A percentile compares a stretch with the other conserved stretches of the same genome.
Evolutionary conservation across 2,329 filamentous ascomycete species (phyloP).

Genomic region (Ilyonectria robusta): DNA sequence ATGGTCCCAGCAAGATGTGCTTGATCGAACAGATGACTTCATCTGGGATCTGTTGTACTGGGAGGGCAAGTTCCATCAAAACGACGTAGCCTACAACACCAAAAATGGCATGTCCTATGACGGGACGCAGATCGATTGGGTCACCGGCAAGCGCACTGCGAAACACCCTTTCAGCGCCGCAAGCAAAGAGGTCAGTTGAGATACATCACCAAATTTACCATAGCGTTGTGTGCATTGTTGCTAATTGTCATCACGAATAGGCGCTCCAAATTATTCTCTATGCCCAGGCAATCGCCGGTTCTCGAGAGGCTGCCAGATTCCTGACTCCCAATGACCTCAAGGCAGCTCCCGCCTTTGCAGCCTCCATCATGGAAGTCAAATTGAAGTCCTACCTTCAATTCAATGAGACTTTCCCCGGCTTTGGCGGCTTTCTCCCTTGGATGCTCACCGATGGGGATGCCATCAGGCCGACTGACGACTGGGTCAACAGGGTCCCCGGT

Average conservation of each 20-base stretch:
- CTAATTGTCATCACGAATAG: slow-evolving; percentile 36
- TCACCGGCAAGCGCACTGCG: slow-evolving; percentile 52
- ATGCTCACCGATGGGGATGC: slow-evolving; percentile 50
- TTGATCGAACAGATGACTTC: slow-evolving; percentile 50
- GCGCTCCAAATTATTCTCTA: slow-evolving; percentile 61
- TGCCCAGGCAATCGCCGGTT: slow-evolving; percentile 56
- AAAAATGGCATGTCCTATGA: slow-evolving; percentile 60
- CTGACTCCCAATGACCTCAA: slow-evolving; percentile 52
- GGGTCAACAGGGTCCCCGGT: slow-evolving; percentile 57
- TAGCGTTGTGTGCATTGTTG: background rate
- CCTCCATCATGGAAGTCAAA: slow-evolving; percentile 56
- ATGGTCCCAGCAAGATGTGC: slow-evolving; percentile 49
- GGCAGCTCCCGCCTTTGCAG: slow-evolving; percentile 51
- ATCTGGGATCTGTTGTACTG: slow-evolving; percentile 57
- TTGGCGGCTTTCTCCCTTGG: slow-evolving; percentile 59
- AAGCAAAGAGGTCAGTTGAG: slow-evolving; percentile 51
- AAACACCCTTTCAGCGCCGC: slow-evolving; percentile 58
- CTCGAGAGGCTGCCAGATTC: slow-evolving; percentile 55
- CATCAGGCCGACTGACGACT: slow-evolving; percentile 53
- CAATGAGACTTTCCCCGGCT: slow-evolving; percentile 58
- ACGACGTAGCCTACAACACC: slow-evolving; percentile 57
- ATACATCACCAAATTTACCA: background rate
- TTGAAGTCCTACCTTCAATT: slow-evolving; percentile 57
- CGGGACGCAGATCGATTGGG: slow-evolving; percentile 56
- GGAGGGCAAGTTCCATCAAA: slow-evolving; percentile 61